Evolutionary conservation across 2,329 filamentous ascomycete genomes (phyloP), one percentile per base, ranked within the genome.

Genomic region (Sphaerulina vaccinii): DNA sequence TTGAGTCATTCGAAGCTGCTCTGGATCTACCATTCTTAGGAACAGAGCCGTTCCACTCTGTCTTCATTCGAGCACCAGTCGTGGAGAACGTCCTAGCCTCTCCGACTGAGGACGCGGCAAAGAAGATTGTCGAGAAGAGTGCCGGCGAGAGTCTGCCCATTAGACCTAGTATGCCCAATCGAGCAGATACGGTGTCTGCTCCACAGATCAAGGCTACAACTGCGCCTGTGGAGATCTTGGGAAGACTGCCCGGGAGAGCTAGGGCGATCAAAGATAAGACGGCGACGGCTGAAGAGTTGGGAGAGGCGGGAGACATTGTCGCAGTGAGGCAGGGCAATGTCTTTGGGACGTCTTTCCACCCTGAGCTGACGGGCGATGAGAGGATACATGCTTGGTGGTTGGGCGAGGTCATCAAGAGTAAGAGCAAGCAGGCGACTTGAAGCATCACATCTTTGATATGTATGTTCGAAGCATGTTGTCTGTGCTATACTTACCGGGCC

Each of bases 381-480:
- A 81, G 93, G 50, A 95, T 97, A 65, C 93, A 99, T 71, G 79
- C 82, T 3, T 97, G 93, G 93, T 99, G 93, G 93, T 66, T 99
- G 67, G 75, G 79, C 61, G 82, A 92, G 70, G 87, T 90, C 4
- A 36, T 69, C 8, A 52, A 49, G 23, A 37, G 54, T 35, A 52
- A 47, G 22, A 32, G 50, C 35, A 54, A 42, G 37, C 46, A 36
- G 32, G 40, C 15, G 16, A 35, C 39, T 9, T 52, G 42, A 40
- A n/a, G n/a, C n/a, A n/a, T n/a, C n/a, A n/a, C n/a, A n/a, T n/a
- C n/a, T n/a, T n/a, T n/a, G n/a, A n/a, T n/a, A n/a, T n/a, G n/a
- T n/a, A n/a, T n/a, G n/a, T n/a, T n/a, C n/a, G n/a, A n/a, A n/a
- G n/a, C n/a, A n/a, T n/a, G n/a, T n/a, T n/a, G n/a, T n/a, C n/a